These are phyloP conservation scores for Cyclotella cryptica DNA, from an alignment of 108 stramenopile species.

Conservation along the genomic window DNA sequence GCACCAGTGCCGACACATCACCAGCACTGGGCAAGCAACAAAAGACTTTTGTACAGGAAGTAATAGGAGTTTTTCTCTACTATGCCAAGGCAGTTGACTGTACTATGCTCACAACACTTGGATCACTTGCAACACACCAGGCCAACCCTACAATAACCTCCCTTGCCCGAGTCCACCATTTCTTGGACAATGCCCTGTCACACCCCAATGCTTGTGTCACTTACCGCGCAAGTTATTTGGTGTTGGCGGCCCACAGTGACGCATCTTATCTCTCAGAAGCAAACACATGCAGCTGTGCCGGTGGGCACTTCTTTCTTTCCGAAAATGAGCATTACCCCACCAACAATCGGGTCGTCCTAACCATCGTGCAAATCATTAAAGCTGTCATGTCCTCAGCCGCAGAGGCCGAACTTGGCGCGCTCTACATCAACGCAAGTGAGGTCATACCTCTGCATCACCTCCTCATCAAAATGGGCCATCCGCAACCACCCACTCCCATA, in stretches of 20 bases:
- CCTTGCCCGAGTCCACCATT: not conserved
- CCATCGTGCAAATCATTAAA: conserved; percentile 24
- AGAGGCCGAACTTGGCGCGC: conserved; percentile 55
- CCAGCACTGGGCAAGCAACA: conserved; percentile 1
- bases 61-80: not conserved
- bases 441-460: conserved; percentile 17
- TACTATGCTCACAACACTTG: not conserved
- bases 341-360: conserved; percentile 36
- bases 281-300: conserved; percentile 30
- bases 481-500: conserved; percentile 26
- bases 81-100: not conserved
- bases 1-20: conserved; percentile 12
- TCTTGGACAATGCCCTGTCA: not conserved
- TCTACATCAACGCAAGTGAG: conserved; percentile 48
- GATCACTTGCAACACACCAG: not conserved
- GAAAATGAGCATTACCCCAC: not conserved
- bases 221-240: conserved; percentile 47
- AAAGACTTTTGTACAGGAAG: not conserved
- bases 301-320: conserved; percentile 33
- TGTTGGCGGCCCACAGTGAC: not conserved
- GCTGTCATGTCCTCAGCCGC: conserved; percentile 36
- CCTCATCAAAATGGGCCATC: conserved; percentile 39
- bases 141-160: conserved; percentile 11
- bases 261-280: not conserved
- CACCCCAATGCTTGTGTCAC: conserved; percentile 12